These are phyloP conservation scores for Saxophila tyrrhenica DNA, from an alignment of 495 filamentous ascomycete genomes.

Conservation along the genomic window DNA sequence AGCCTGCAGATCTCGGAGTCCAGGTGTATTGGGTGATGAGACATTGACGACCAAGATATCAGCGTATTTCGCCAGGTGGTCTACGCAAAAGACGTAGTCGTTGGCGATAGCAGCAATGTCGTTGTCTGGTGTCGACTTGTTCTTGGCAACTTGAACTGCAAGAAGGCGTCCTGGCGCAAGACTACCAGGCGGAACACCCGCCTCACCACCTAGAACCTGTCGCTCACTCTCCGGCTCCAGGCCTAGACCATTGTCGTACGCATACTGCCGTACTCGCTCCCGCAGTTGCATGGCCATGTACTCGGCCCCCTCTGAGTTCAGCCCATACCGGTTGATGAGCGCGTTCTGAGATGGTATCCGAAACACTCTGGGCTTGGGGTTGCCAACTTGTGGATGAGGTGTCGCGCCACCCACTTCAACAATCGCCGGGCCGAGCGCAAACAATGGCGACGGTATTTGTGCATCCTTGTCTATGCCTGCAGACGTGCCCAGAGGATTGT, in stretches of 20 bases:
- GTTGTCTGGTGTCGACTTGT: constrained; percentile 71
- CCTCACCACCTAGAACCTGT: constrained; percentile 60
- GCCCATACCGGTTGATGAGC: constrained; percentile 88
- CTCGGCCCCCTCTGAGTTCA: constrained; percentile 85
- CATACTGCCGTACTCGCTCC: constrained; percentile 65
- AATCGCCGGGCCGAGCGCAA: constrained; percentile 67
- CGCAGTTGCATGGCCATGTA: constrained; percentile 69
- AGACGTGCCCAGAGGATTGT: constrained; percentile 82
- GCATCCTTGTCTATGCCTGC: constrained; percentile 92
- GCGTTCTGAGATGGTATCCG: constrained; percentile 68
- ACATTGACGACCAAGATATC: constrained; percentile 96
- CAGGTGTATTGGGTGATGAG: constrained; percentile 90
- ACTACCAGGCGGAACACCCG: constrained; percentile 58
- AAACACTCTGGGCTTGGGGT: constrained; percentile 78
- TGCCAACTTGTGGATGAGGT: constrained; percentile 72
- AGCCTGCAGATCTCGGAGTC: constrained; percentile 72
- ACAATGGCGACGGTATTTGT: constrained; percentile 69
- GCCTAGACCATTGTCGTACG: constrained; percentile 55
- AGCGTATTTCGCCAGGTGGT: constrained; percentile 69
- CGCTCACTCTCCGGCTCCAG: constrained; percentile 51
- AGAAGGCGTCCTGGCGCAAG: constrained; percentile 62
- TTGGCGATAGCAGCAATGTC: constrained; percentile 71
- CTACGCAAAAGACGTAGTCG: constrained; percentile 81
- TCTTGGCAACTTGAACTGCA: constrained; percentile 96
- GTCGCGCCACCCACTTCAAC: constrained; percentile 90